Evolutionary conservation across 371 early-diverging fungal species (phyloP), one percentile per base, ranked within the genome.

Genomic region (Mortierella sp.): DNA sequence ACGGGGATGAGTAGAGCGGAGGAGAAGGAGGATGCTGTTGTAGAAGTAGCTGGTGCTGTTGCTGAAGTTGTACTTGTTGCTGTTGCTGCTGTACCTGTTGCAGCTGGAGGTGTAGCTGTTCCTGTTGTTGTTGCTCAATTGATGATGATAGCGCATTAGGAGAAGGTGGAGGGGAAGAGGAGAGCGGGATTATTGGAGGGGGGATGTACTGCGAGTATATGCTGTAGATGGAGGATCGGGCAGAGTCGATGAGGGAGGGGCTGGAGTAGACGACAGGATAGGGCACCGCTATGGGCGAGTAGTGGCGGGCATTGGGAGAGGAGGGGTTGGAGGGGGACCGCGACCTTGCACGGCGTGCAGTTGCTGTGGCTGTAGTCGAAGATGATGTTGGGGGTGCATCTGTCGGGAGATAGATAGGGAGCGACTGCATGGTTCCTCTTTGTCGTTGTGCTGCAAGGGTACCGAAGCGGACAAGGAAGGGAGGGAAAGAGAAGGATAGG

Each of bases 251-350:
- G 40, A 78, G 82, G 1, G 82, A 75, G 3, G 82, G 82, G n/a
- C 73, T 72, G 28, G 82, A 78, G 31, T 76, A 61, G 59, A 82
- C 83, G 51, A 83, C 31, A 6, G 83, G 83, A 48, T 83, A 83
- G 21, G 83, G 83, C 5, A 71, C 53, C 73, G 72, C 8, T 13
- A 73, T 13, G 59, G 76, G 71, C n/a, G 83, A 83, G 71, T 73
- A 76, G 28, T 59, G 53, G 50, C 53, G 55, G 1, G 69, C 37
- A 37, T 71, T 71, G 13, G 76, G 14, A 0, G 71, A 71, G 19
- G 76, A 71, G 10, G 71, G 34, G 37, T 26, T 37, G 6, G 70
- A 77, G 31, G 77, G 57, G 1, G 72, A 72, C n/a, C 67, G 51
- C 0, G 72, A 77, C 67, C 67, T 37, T 34, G 75, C 28, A 6